Evolutionary conservation across 768 basidiomycete genomes (phyloP).

Genomic region (Boletus rubescentipes): DNA sequence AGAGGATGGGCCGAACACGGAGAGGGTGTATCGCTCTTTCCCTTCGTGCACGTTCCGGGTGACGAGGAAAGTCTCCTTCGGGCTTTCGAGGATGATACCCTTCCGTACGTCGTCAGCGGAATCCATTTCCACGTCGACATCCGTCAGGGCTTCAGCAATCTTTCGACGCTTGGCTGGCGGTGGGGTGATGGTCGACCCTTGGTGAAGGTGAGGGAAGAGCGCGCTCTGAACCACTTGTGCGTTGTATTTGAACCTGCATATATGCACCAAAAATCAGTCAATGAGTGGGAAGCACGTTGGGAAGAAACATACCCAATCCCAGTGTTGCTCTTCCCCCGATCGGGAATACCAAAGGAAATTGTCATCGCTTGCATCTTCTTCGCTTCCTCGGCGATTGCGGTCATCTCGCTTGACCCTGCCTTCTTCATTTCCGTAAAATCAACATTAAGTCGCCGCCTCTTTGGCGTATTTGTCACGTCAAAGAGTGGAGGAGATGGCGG

Average conservation of each 20-base stretch:
- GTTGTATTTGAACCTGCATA: slow-evolving; percentile 52
- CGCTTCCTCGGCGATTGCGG: slow-evolving; percentile 38
- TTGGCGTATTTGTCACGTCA: slow-evolving; percentile 38
- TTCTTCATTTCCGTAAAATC: slow-evolving; percentile 24
- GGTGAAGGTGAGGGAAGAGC: slow-evolving; percentile 41
- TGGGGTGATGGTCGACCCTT: slow-evolving; percentile 12
- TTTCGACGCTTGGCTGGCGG: slow-evolving; percentile 31
- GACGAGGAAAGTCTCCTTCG: slow-evolving; percentile 23
- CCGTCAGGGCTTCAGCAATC: slow-evolving; percentile 1
- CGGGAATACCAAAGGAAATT: slow-evolving; percentile 45
- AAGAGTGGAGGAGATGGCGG: slow-evolving; percentile 29
- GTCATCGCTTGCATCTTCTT: slow-evolving; percentile 44
- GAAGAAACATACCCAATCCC: slow-evolving; percentile 44
- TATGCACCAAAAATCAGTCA: neutral
- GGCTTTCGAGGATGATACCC: slow-evolving; percentile 28
- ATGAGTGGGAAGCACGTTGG: neutral
- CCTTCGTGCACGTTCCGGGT: slow-evolving; percentile 9
- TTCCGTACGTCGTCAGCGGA: slow-evolving; percentile 5
- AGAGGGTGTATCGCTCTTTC: slow-evolving; percentile 19
- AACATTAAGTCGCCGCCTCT: slow-evolving; percentile 24
- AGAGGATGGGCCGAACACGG: slow-evolving; percentile 8
- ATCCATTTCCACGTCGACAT: slow-evolving; percentile 11
- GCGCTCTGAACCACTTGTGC: slow-evolving; percentile 41
- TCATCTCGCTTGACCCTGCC: slow-evolving; percentile 21
- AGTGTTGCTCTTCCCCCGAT: slow-evolving; percentile 31